A percentile compares a stretch with the other conserved stretches of the same genome.
phyloP scores from a whole-genome alignment of 768 basidiomycete genomes.

The Boletellus ananas region DNA sequence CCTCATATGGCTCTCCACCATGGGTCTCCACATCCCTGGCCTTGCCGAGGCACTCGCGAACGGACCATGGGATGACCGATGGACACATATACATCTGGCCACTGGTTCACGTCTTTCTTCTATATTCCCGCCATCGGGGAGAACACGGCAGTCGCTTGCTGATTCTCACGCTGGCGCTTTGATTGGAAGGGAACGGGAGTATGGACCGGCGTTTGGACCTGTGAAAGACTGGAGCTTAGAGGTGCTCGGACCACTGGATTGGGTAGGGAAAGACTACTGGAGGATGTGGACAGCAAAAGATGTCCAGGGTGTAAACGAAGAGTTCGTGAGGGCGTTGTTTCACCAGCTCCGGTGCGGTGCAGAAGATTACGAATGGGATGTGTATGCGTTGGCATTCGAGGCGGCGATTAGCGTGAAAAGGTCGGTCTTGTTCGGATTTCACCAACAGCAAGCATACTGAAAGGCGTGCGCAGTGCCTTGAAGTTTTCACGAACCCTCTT shows the following conservation, averaged over 20 bases:
- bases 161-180: conserved; percentile 65
- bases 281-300: conserved; percentile 49
- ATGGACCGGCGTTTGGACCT: conserved; percentile 59
- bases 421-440: conserved; percentile 34
- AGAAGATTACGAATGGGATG: conserved; percentile 63
- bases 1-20: conserved; percentile 62
- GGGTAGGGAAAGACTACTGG: conserved; percentile 30
- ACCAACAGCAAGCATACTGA: conserved; percentile 9
- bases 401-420: conserved; percentile 53
- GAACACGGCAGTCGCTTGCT: conserved; percentile 35
- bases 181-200: conserved; percentile 63
- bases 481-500: conserved; percentile 67
- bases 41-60: conserved; percentile 42
- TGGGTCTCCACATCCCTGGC: conserved; percentile 72
- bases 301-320: conserved; percentile 45
- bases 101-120: conserved; percentile 42
- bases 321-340: conserved; percentile 57
- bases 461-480: conserved; percentile 46
- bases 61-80: conserved; percentile 63
- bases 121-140: conserved; percentile 47
- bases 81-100: conserved; percentile 50
- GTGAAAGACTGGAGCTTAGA: conserved; percentile 62
- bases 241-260: conserved; percentile 55
- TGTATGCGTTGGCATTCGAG: conserved; percentile 64
- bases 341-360: conserved; percentile 46